Base-by-base conservation (phyloP, 345 rosid genomes). In the Syzygium grande region DNA sequence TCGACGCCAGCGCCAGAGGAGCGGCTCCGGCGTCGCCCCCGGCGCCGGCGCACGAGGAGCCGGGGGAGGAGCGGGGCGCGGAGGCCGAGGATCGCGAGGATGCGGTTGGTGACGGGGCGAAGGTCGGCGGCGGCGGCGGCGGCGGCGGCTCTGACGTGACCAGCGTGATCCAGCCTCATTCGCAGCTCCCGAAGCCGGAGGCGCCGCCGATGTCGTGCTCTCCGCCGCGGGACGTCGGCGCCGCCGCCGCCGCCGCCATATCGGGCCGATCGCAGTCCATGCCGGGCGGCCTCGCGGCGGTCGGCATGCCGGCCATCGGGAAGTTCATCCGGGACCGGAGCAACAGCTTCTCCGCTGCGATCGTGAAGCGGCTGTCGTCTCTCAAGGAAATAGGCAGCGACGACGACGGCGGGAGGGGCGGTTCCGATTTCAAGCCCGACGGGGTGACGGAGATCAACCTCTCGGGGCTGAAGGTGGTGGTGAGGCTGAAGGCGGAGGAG, bases 391-490 rank as follows among this genome's bases (percentile, higher is more conserved):
- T 51, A 30, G 43, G 77, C 10, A 49, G 58, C 84, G 87, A 53
- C 59, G 53, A 43, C 38, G 88, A 53, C 4, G 86, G 86, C 16
- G 85, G 85, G 30, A 30, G 41, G 8, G 80, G 85, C 25, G 87
- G 85, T 51, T 34, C 46, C 34, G 89, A 89, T 21, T 55, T 86
- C 34, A 54, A 25, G 4, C 58, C 77, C 3, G 94, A 92, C 38
- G 99, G 56, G 16, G 86, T 95, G 68, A 91, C 98, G 3, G 96
- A 95, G 92, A 91, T 93, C 91, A 87, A 91, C 77, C 93, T 98
- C 85, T 90, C 97, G 2, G 99, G 99, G 53, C 93, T 96, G 87
- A 95, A 95, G 83, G 96, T 98, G 23, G 73, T 93, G 16, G 99
- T 94, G 68, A 93, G 89, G 89, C 88, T 90, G 38, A 95, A 96